Evolutionary conservation across 148 eudicot species (phyloP), one percentile per base, ranked within the genome.

Genomic region (Rhododendron kiyosumense): DNA sequence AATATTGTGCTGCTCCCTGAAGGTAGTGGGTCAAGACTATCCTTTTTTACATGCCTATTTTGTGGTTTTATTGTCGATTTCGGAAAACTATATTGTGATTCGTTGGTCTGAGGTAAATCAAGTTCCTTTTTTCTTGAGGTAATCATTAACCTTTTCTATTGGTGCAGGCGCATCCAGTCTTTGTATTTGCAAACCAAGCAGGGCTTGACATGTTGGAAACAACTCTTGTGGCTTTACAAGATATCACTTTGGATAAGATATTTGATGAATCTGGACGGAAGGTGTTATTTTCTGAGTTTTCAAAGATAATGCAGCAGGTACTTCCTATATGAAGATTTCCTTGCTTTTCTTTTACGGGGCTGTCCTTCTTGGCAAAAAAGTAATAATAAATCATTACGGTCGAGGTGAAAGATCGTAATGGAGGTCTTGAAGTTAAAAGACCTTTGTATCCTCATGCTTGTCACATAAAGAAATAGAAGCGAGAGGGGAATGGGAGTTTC

Each of bases 201-300:
- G 99, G 98, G 65, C 92, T 97, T 38, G 98, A 97, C 89, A 95
- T 97, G 99, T 92, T 97, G 87, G 99, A 97, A 87, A 97, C 99
- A 12, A 95, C 99, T 59, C 89, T 97, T 71, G 95, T 97, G 79
- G 94, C 98, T 26, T 87, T 97, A 63, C 99, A 97, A 89, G 99
- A 97, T 81, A 91, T 95, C 73, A 89, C 98, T 49, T 63, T 97
- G 52, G 98, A 95, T 61, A 97, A 94, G 89, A 92, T 97, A 78
- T 95, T 97, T 48, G 96, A 97, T 69, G 98, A 97, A 28, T 84
- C 96, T 3, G 94, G 97, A 4, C 89, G 94, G 79, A 96, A 94
- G 78, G 88, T 92, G 11, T 79, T 97, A 79, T 93, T 87, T 82
- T 91, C 98, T 1, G 94, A 95, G 71, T 93, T 95, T 81, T 87